Evolutionary conservation across 176 grass and related monocot genomes (phyloP).

Genomic region (Zizania latifolia): DNA sequence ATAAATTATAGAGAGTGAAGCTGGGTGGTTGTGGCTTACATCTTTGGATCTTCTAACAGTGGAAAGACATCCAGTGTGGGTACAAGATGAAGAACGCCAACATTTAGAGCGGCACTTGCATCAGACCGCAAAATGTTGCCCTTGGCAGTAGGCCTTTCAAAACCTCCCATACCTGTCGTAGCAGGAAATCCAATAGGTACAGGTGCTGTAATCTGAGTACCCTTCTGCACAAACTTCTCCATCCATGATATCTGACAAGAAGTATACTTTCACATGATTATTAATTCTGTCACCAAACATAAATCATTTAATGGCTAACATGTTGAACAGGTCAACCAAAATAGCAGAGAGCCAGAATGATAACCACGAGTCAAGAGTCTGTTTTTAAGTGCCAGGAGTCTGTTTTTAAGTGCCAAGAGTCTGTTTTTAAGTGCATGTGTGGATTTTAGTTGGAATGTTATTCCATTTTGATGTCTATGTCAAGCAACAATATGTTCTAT

Average conservation of each 20-base stretch:
- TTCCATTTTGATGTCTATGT: not conserved
- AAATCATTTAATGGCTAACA: constrained; percentile 3
- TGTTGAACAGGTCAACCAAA: constrained; percentile 15
- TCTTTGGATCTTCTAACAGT: constrained; percentile 80
- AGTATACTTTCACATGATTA: constrained; percentile 24
- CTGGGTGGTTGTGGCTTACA: constrained; percentile 49
- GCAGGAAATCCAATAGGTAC: constrained; percentile 87
- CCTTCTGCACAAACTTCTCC: constrained; percentile 98
- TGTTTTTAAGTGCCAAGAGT: not conserved
- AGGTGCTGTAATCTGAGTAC: constrained; percentile 93
- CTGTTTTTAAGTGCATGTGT: not conserved
- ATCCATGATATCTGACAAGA: constrained; percentile 95
- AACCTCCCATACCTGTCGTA: constrained; percentile 97
- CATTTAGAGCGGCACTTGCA: constrained; percentile 84
- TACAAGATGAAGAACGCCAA: constrained; percentile 96
- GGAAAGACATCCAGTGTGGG: constrained; percentile 93
- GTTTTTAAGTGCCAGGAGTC: not conserved
- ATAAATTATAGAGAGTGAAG: constrained; percentile 22
- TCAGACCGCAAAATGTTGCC: constrained; percentile 84
- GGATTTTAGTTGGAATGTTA: not conserved
- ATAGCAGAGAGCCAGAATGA: not conserved
- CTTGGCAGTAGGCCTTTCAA: constrained; percentile 85
- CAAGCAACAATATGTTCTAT: not conserved
- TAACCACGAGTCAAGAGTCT: constrained; percentile 1
- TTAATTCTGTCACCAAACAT: constrained; percentile 11